Percentiles rank a stretch among this genome's conserved stretches.
Conservation (phyloP, 2,329 filamentous ascomycete species). For the Claviceps digitariae region DNA sequence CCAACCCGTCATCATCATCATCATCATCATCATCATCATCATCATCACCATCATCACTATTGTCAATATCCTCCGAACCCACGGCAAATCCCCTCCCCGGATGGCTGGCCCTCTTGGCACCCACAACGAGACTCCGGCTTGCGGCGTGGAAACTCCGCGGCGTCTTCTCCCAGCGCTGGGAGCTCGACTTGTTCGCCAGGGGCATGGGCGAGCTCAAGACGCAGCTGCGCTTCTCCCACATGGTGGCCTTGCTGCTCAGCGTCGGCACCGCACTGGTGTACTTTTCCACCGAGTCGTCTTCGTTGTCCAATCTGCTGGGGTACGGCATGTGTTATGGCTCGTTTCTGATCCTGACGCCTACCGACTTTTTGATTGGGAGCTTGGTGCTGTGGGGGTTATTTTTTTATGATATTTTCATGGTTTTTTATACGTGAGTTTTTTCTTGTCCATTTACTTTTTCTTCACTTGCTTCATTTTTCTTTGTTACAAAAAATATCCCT, state of each 20-base stretch:
- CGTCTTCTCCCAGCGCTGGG: constrained; percentile 38
- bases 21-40: not conserved
- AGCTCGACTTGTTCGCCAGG: constrained; percentile 34
- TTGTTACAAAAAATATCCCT: too few relatives aligned
- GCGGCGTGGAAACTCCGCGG: constrained; percentile 36
- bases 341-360: constrained; percentile 74
- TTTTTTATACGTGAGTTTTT: constrained; percentile 66
- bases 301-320: constrained; percentile 73
- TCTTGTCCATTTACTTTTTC: too few relatives aligned
- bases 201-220: constrained; percentile 33
- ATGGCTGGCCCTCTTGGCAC: constrained; percentile 20
- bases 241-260: constrained; percentile 42
- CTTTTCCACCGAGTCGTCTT: constrained; percentile 44
- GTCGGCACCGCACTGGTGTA: constrained; percentile 45
- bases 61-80: constrained; percentile 4
- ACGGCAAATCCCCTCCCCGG: constrained; percentile 19
- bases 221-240: constrained; percentile 40
- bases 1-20: not conserved
- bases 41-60: not conserved
- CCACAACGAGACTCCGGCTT: constrained; percentile 12
- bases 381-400: constrained; percentile 69
- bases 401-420: constrained; percentile 89
- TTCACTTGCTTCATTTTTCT: not conserved
- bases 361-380: constrained; percentile 71
- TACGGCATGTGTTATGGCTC: constrained; percentile 77